Conservation (phyloP, 306 rosid species). For the Vigna trinervia region DNA sequence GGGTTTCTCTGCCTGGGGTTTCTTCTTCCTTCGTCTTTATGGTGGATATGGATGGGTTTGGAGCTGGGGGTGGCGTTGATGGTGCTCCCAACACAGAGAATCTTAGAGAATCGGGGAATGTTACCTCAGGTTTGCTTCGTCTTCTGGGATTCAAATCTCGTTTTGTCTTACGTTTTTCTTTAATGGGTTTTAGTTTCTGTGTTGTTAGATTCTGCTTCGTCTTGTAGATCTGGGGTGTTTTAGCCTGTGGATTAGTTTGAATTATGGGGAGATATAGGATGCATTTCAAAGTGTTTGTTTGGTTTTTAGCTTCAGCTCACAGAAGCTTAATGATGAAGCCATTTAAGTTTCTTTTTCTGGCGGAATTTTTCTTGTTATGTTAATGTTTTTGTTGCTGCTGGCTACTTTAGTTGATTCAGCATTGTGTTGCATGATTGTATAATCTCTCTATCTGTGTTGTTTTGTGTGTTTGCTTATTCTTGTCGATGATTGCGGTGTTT, state of each 20-base stretch:
- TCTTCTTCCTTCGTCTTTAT: slow-evolving; percentile 42
- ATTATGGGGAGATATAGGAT: not conserved
- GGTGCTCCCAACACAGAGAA: slow-evolving; percentile 62
- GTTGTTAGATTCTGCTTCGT: slow-evolving; percentile 28
- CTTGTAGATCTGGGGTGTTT: slow-evolving; percentile 50
- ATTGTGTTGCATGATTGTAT: not conserved
- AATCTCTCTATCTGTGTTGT: not conserved
- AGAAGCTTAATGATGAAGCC: slow-evolving; percentile 6
- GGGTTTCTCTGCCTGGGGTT: slow-evolving; percentile 39
- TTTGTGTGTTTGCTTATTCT: slow-evolving; percentile 15
- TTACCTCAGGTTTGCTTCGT: slow-evolving; percentile 69
- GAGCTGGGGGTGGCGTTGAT: slow-evolving; percentile 67
- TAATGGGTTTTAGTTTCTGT: slow-evolving; percentile 2
- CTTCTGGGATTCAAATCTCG: slow-evolving; percentile 3
- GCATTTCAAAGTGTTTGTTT: slow-evolving; percentile 28
- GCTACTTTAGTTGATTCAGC: slow-evolving; percentile 11
- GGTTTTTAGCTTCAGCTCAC: slow-evolving; percentile 4
- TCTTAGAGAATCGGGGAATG: slow-evolving; percentile 63
- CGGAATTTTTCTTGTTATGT: not conserved
- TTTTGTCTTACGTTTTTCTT: not conserved
- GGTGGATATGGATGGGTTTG: slow-evolving; percentile 80
- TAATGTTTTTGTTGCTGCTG: slow-evolving; percentile 27
- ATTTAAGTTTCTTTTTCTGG: not conserved
- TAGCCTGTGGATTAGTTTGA: slow-evolving; percentile 27
- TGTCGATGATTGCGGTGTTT: not conserved